Conservation (phyloP, 768 basidiomycete genomes). For the Cystofilobasidium macerans region DNA sequence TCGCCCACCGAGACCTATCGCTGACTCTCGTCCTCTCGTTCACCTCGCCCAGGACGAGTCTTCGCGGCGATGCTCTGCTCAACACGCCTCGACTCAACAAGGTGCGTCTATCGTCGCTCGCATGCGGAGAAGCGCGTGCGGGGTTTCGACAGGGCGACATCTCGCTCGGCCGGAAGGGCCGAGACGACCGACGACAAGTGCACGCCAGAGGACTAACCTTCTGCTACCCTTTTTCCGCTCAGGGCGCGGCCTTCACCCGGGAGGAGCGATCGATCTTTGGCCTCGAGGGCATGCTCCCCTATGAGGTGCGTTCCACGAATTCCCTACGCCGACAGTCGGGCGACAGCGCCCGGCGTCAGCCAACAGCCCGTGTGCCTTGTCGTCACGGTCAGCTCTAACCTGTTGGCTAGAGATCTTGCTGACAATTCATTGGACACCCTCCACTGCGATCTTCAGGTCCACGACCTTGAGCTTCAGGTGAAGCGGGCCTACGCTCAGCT, state of each 20-base stretch:
- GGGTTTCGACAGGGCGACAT: background rate
- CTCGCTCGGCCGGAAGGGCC: no score
- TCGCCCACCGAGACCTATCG: background rate
- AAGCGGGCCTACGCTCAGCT: slow-evolving; percentile 59
- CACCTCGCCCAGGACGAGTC: slow-evolving; percentile 25
- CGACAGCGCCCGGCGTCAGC: no score
- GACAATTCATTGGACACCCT: no score
- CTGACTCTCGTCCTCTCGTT: background rate
- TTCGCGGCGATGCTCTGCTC: slow-evolving; percentile 55
- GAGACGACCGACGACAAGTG: no score
- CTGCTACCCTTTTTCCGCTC: background rate
- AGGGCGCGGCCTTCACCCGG: slow-evolving; percentile 61
- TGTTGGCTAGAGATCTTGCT: background rate
- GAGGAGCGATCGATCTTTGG: slow-evolving; percentile 62
- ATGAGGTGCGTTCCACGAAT: slow-evolving; percentile 33
- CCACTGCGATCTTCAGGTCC: no score
- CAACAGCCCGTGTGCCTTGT: no score
- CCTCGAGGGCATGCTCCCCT: slow-evolving; percentile 40
- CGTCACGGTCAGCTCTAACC: background rate
- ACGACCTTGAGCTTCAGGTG: slow-evolving; percentile 44
- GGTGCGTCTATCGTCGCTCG: slow-evolving; percentile 23
- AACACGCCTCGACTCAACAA: slow-evolving; percentile 62
- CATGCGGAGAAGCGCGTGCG: background rate
- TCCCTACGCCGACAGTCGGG: no score
- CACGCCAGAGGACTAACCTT: background rate